Evolutionary conservation across 805 yeast species (phyloP), one percentile per base, ranked within the genome.

Genomic region (Lachancea cidri): DNA sequence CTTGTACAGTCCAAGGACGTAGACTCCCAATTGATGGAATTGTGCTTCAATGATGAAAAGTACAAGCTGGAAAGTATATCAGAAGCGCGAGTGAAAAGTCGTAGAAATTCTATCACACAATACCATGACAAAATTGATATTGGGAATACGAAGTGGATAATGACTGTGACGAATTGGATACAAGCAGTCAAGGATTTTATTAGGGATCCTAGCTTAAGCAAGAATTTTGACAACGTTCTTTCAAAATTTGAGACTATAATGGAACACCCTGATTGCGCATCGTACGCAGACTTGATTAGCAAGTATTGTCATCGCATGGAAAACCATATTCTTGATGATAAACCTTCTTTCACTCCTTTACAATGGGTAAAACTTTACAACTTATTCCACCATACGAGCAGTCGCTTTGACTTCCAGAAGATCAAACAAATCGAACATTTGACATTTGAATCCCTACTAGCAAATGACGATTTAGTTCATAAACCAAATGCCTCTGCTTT

Each of bases 41-140:
- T 61, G n/a, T 61, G 66, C 41, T 61, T 61, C 33, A 46, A 55
- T 34, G 66, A 61, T 43, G 47, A 50, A 14, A 8, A 27, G 7
- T 56, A 39, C 42, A 52, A 50, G 29, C 35, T 58, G 16, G 46
- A 43, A 11, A 54, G 50, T 35, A 22, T 57, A n/a, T 47, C 58
- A 7, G 56, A 49, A 11, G 33, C n/a, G 33, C 33, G 8, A 29
- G n/a, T 16, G 7, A 14, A 8, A 7, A 29, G 33, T n/a, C 33
- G n/a, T n/a, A 13, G 14, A 7, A 29, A 15, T 15, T 29, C 33
- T 8, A 11, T 11, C 7, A 11, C 9, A 7, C 27, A 11, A 7
- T 7, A 11, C 27, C 7, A 22, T 11, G 27, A 22, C 7, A 22
- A 22, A 7, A 22, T 11, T 7, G 7, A 31, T 5, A 25, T 19